Evolutionary conservation across 305 asterid species (phyloP).

Genomic region (Solanum chacoense): DNA sequence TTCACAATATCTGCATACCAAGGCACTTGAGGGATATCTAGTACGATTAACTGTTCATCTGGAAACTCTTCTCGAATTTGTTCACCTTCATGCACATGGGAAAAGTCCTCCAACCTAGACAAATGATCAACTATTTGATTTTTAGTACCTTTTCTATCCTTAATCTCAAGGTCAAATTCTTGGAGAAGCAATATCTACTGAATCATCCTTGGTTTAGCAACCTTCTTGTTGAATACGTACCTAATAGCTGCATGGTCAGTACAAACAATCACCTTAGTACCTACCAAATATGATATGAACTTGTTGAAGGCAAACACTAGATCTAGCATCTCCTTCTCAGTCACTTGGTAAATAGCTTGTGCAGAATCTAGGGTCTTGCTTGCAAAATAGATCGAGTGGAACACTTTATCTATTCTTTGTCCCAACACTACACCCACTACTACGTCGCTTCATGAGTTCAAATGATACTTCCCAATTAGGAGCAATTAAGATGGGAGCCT

Average conservation of each 20-base stretch:
- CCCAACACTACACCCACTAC: not conserved
- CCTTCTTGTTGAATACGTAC: not conserved
- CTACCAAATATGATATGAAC: not conserved
- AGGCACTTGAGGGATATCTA: not conserved
- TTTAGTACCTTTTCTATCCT: not conserved
- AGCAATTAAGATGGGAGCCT: not conserved
- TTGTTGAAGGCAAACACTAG: not conserved
- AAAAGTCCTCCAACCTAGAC: not conserved
- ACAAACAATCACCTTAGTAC: not conserved
- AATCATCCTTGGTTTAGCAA: not conserved
- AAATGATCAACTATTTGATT: not conserved
- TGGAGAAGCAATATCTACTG: not conserved
- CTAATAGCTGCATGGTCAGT: too few relatives aligned
- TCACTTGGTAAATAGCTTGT: not conserved
- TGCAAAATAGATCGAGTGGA: not conserved
- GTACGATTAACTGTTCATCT: not conserved
- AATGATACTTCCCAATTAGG: not conserved
- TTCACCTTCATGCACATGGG: not conserved
- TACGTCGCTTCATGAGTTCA: not conserved
- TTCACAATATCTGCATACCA: not conserved
- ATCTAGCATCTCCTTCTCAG: too few relatives aligned
- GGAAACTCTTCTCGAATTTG: not conserved
- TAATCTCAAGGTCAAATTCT: not conserved
- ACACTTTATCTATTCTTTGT: not conserved
- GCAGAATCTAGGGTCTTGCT: not conserved